These are phyloP conservation scores for Trametes cinnabarina DNA, from an alignment of 768 basidiomycete genomes.

Conservation along the genomic window DNA sequence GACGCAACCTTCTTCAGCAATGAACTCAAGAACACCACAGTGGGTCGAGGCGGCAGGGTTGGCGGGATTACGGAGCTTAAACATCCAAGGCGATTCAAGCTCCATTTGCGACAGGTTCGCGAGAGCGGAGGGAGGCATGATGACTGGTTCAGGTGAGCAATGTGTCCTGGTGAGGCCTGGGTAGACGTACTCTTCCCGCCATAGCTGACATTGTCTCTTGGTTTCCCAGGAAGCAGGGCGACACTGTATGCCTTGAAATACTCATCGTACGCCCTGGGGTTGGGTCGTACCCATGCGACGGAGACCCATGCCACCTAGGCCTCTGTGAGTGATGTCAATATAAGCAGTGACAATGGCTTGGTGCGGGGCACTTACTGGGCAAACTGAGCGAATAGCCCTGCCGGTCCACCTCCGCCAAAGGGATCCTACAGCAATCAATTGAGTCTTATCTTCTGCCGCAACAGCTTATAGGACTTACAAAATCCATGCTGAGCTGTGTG, in stretches of 20 bases:
- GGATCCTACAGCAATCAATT: slow-evolving; percentile 36
- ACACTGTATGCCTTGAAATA: slow-evolving; percentile 95
- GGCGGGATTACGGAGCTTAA: slow-evolving; percentile 88
- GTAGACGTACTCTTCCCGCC: slow-evolving; percentile 90
- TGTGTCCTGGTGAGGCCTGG: slow-evolving; percentile 15
- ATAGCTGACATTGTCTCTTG: slow-evolving; percentile 89
- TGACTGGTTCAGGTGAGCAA: slow-evolving; percentile 51
- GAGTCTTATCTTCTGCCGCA: neutral
- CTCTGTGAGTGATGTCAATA: slow-evolving; percentile 37
- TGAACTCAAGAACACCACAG: slow-evolving; percentile 97
- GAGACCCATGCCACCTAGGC: slow-evolving; percentile 52
- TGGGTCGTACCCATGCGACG: slow-evolving; percentile 47
- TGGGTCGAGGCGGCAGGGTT: slow-evolving; percentile 87
- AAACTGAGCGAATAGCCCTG: slow-evolving; percentile 62
- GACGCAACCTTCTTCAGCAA: slow-evolving; percentile 93
- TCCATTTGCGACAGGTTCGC: slow-evolving; percentile 86
- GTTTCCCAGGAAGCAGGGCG: slow-evolving; percentile 84
- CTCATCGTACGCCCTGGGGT: slow-evolving; percentile 81
- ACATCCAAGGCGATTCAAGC: slow-evolving; percentile 92
- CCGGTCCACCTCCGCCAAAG: slow-evolving; percentile 47
- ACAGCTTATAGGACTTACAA: slow-evolving; percentile 28
- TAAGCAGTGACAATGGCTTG: neutral
- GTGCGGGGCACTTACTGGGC: slow-evolving; percentile 46
- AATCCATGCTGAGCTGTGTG: slow-evolving; percentile 33
- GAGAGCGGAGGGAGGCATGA: slow-evolving; percentile 95